Percentiles rank a stretch among this genome's conserved stretches.
These are phyloP conservation scores for Biscogniauxia sp. DNA, from an alignment of 2,329 filamentous ascomycete genomes.

Conservation along the genomic window DNA sequence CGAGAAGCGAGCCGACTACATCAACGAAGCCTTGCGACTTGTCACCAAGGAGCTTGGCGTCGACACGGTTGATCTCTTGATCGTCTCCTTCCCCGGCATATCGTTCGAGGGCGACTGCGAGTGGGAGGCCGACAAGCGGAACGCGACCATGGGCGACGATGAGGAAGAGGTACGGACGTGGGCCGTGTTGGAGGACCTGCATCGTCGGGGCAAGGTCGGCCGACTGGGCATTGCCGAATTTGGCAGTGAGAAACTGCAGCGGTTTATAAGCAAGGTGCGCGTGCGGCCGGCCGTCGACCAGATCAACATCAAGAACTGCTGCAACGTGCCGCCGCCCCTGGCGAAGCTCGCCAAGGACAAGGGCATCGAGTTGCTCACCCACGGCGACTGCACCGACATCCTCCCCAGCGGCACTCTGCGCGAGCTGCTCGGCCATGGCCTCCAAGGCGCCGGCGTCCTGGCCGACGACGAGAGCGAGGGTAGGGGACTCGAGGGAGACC, in stretches of 20 bases:
- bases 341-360: slow-evolving; percentile 79
- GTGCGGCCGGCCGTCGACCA: slow-evolving; percentile 84
- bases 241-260: slow-evolving; percentile 76
- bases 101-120: slow-evolving; percentile 92
- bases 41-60: slow-evolving; percentile 79
- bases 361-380: slow-evolving; percentile 83
- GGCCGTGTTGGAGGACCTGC: slow-evolving; percentile 70
- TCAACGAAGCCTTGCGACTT: slow-evolving; percentile 73
- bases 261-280: slow-evolving; percentile 68
- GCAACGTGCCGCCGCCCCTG: slow-evolving; percentile 87
- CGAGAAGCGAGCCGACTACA: slow-evolving; percentile 65
- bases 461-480: slow-evolving; percentile 53
- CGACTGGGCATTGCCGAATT: slow-evolving; percentile 89
- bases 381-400: slow-evolving; percentile 92
- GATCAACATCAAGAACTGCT: slow-evolving; percentile 95
- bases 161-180: slow-evolving; percentile 68
- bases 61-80: slow-evolving; percentile 76
- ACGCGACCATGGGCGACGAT: slow-evolving; percentile 61
- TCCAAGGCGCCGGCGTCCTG: slow-evolving; percentile 72
- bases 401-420: slow-evolving; percentile 80
- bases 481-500: slow-evolving; percentile 68
- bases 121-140: slow-evolving; percentile 65
- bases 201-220: slow-evolving; percentile 67
- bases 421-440: slow-evolving; percentile 73
- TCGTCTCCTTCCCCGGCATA: slow-evolving; percentile 89